A percentile compares a stretch with the other conserved stretches of the same genome.
Conservation (phyloP, 177 flowering plant species). For the Vitis hybrid region DNA sequence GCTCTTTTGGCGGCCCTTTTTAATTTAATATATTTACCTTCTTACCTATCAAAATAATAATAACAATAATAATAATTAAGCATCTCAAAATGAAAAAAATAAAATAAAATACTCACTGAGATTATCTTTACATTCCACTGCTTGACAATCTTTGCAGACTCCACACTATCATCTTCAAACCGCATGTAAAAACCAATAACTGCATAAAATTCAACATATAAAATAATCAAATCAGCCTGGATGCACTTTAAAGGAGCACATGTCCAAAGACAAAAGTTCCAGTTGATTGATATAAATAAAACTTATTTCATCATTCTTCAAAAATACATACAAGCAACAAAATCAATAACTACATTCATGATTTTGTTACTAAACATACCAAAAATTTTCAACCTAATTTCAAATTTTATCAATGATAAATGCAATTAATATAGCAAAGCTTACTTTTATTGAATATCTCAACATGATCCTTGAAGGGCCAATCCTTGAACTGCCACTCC, state of each 20-base stretch:
- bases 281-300: too few relatives aligned
- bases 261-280: background rate
- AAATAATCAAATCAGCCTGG: background rate
- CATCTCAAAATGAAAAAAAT: background rate
- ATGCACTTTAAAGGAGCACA: background rate
- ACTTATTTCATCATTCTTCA: too few relatives aligned
- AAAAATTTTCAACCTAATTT: background rate
- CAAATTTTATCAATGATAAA: background rate
- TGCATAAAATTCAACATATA: constrained; percentile 31
- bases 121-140: constrained; percentile 99
- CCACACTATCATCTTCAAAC: constrained; percentile 97
- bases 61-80: background rate
- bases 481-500: constrained; percentile 99
- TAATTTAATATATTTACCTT: too few relatives aligned
- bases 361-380: background rate
- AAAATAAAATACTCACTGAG: constrained; percentile 52
- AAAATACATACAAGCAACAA: too few relatives aligned
- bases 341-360: too few relatives aligned
- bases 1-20: too few relatives aligned
- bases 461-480: constrained; percentile 99
- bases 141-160: constrained; percentile 91
- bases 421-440: constrained; percentile 14
- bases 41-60: background rate
- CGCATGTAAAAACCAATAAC: constrained; percentile 96
- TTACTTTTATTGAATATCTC: constrained; percentile 93